Conservation (phyloP, 768 basidiomycete species). For the Xerocomellus chrysenteron region DNA sequence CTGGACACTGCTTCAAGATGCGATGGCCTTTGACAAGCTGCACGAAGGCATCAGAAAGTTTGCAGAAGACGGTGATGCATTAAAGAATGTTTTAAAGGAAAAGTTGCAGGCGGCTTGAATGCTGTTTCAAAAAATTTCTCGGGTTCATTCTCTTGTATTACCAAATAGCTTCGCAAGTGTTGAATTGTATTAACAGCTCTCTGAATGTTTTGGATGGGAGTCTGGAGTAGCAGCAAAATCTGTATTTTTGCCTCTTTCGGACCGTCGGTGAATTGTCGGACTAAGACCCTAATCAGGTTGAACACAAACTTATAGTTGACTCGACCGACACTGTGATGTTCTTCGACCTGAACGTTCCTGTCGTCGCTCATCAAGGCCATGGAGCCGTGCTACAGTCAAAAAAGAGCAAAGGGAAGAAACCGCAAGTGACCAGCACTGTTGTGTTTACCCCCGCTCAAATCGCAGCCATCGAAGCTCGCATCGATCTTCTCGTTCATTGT, state of each 20-base stretch:
- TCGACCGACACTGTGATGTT: conserved; percentile 41
- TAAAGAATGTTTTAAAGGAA: conserved; percentile 77
- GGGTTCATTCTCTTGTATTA: not conserved
- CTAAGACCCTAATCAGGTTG: not conserved
- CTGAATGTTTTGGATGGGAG: not conserved
- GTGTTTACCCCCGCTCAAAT: conserved; percentile 59
- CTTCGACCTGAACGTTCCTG: conserved; percentile 67
- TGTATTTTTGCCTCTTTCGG: no score
- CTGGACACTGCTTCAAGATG: conserved; percentile 84
- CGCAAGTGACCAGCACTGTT: conserved; percentile 35
- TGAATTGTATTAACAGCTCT: not conserved
- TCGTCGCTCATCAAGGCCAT: conserved; percentile 29
- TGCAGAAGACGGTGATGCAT: conserved; percentile 83
- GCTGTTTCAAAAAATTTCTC: not conserved
- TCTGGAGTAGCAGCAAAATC: no score
- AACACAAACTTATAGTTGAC: not conserved
- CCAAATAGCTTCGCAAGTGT: not conserved
- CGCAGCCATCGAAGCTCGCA: conserved; percentile 53
- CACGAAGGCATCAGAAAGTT: conserved; percentile 98
- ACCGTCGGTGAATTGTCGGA: not conserved
- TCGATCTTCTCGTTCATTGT: conserved; percentile 76
- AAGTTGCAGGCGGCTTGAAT: conserved; percentile 41
- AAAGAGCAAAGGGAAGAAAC: conserved; percentile 30
- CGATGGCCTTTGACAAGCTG: conserved; percentile 95
- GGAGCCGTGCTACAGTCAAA: conserved; percentile 18